Conservation (phyloP, 192 early-diverging fungal species). For the Blastocladiella britannica region DNA sequence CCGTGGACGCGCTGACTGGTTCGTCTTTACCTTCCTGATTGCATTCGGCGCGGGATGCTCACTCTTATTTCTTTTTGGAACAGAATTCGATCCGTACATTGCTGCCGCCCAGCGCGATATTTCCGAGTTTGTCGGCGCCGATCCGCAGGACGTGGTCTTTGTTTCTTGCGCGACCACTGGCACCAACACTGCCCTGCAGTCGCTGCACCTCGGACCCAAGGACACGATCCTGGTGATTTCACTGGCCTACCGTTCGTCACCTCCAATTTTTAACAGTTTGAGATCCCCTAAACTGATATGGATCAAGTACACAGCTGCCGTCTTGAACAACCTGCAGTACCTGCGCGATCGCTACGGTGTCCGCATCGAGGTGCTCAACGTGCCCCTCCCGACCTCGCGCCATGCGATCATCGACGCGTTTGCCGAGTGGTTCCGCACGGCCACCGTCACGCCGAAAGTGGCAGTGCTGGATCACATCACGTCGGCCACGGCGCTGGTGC, state of each 20-base stretch:
- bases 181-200: neutral
- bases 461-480: neutral
- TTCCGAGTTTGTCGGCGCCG: neutral
- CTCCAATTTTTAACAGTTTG: neutral
- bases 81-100: too few relatives aligned
- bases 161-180: neutral
- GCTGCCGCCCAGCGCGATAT: too few relatives aligned
- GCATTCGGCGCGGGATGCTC: too few relatives aligned
- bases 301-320: neutral
- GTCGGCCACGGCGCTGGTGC: neutral
- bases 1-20: too few relatives aligned
- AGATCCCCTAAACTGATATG: neutral
- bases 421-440: neutral
- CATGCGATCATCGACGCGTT: neutral
- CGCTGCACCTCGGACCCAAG: neutral
- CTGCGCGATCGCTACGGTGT: neutral
- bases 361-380: neutral
- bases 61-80: too few relatives aligned
- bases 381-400: neutral
- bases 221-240: neutral
- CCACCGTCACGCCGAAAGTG: neutral
- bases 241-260: neutral
- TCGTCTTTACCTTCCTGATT: too few relatives aligned
- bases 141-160: neutral
- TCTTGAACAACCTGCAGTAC: neutral